Conservation (phyloP, 148 eudicot species). For the Vaccinium corymbosum region DNA sequence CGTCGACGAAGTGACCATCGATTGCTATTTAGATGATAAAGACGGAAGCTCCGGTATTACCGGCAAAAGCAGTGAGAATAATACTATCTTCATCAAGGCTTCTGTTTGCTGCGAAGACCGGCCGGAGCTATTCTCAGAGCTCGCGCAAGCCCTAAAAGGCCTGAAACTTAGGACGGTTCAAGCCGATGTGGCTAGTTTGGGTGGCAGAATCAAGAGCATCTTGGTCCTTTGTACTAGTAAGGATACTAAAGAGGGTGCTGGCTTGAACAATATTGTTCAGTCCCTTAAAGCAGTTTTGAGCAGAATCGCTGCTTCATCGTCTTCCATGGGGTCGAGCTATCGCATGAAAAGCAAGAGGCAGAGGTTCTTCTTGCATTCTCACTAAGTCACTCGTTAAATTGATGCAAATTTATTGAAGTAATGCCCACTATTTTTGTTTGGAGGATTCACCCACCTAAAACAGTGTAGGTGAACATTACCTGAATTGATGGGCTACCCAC, state of each 20-base stretch:
- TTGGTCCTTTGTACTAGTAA: constrained; percentile 39
- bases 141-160: constrained; percentile 46
- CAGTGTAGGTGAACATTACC: neutral
- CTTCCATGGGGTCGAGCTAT: constrained; percentile 41
- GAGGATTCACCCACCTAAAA: neutral
- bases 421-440: neutral
- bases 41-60: neutral
- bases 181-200: constrained; percentile 70
- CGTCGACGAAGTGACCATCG: constrained; percentile 53
- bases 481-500: neutral
- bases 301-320: constrained; percentile 40
- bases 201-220: constrained; percentile 61
- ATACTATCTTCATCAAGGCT: constrained; percentile 40
- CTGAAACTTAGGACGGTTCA: constrained; percentile 41
- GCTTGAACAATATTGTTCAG: constrained; percentile 35
- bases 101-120: constrained; percentile 73
- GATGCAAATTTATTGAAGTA: neutral
- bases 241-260: constrained; percentile 19
- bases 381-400: neutral
- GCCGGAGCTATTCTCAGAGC: constrained; percentile 59
- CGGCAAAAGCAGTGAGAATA: neutral
- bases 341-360: constrained; percentile 84
- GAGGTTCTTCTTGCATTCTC: constrained; percentile 50
- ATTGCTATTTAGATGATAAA: constrained; percentile 21
- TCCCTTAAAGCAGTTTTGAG: constrained; percentile 50